phyloP scores from a whole-genome alignment of 192 early-diverging fungal species.

The Linnemannia elongata region DNA sequence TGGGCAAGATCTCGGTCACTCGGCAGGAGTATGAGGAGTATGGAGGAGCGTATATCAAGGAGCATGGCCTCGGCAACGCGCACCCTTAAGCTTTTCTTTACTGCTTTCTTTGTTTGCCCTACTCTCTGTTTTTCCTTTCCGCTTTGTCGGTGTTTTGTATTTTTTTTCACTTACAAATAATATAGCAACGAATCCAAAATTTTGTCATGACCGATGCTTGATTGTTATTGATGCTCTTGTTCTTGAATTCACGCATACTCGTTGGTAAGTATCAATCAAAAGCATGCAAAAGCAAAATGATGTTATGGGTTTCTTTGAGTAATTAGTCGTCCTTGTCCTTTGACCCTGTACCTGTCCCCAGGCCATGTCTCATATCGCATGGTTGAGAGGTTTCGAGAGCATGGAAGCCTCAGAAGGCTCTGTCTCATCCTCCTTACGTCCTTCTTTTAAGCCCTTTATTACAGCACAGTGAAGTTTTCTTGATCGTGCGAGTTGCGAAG shows the following conservation, averaged over 20 bases:
- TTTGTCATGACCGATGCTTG: too few relatives aligned
- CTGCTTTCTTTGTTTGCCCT: background rate
- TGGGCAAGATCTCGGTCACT: conserved; percentile 69
- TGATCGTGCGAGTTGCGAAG: background rate
- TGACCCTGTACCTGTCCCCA: background rate
- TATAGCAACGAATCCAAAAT: too few relatives aligned
- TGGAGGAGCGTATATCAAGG: conserved; percentile 89
- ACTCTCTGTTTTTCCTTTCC: too few relatives aligned
- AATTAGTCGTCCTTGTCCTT: too few relatives aligned
- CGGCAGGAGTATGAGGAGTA: conserved; percentile 83
- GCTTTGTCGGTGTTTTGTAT: too few relatives aligned
- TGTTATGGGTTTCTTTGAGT: too few relatives aligned
- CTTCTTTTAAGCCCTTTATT: too few relatives aligned
- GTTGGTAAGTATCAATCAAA: too few relatives aligned
- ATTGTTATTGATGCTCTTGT: too few relatives aligned
- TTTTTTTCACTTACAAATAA: too few relatives aligned
- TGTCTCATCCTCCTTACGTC: background rate
- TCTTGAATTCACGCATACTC: too few relatives aligned
- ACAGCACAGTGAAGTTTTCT: background rate
- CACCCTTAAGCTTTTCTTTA: background rate
- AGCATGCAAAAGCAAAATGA: background rate
- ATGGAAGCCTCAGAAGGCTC: background rate
- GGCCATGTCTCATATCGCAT: background rate
- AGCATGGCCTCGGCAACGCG: conserved; percentile 84
- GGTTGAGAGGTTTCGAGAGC: background rate